phyloP scores from a whole-genome alignment of 768 basidiomycete genomes.

The Naganishia friedmannii region DNA sequence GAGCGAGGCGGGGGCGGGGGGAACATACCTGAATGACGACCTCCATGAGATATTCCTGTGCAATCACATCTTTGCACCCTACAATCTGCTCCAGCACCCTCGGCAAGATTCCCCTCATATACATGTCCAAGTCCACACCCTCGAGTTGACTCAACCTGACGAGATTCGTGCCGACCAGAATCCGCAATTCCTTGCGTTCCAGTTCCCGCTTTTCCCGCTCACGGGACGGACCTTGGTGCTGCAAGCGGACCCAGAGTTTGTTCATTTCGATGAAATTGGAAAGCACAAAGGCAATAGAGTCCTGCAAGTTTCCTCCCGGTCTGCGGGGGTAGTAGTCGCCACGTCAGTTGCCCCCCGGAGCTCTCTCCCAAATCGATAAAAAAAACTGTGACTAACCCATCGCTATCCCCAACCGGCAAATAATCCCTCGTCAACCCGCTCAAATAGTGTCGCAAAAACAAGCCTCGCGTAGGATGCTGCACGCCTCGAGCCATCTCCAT shows the following conservation, averaged over 20 bases:
- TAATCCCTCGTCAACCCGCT: constrained; percentile 95
- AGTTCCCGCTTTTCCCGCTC: constrained; percentile 96
- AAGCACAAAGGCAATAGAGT: constrained; percentile 90
- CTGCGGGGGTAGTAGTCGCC: constrained; percentile 57
- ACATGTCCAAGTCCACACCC: constrained; percentile 92
- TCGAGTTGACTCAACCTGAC: constrained; percentile 93
- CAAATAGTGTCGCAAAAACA: constrained; percentile 93
- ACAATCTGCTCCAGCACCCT: constrained; percentile 95
- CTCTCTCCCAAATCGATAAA: not conserved
- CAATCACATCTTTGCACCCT: constrained; percentile 96
- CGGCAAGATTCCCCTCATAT: constrained; percentile 78
- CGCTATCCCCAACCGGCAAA: constrained; percentile 78
- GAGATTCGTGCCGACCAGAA: constrained; percentile 95
- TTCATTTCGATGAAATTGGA: constrained; percentile 99
- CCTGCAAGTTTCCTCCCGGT: constrained; percentile 82
- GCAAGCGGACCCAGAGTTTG: constrained; percentile 97
- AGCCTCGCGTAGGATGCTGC: constrained; percentile 89
- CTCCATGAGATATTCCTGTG: constrained; percentile 99
- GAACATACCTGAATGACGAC: constrained; percentile 87
- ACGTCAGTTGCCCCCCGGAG: too few relatives aligned
- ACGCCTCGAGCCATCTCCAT: constrained; percentile 99
- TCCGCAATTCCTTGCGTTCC: constrained; percentile 90
- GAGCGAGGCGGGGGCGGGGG: too few relatives aligned
- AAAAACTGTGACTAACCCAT: constrained; percentile 61
- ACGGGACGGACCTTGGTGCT: constrained; percentile 94